phyloP scores from a whole-genome alignment of 2,329 filamentous ascomycete genomes.

The Ampelomyces quisqualis region DNA sequence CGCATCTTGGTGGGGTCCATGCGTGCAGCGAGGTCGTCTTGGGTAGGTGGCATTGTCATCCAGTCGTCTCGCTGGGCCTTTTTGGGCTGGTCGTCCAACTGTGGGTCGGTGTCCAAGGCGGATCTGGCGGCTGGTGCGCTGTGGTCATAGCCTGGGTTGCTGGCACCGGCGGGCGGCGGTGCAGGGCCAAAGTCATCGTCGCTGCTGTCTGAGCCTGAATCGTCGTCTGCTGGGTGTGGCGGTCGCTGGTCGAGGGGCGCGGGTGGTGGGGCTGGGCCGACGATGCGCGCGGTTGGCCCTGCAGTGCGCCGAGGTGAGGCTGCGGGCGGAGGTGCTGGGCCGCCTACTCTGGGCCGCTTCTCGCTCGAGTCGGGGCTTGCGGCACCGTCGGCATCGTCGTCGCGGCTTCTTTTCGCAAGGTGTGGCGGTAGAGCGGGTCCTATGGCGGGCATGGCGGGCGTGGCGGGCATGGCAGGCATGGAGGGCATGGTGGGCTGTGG shows the following conservation, averaged over 20 bases:
- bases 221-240: conserved; percentile 38
- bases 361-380: conserved; percentile 46
- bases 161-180: conserved; percentile 39
- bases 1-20: conserved; percentile 82
- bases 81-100: conserved; percentile 33
- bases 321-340: conserved; percentile 57
- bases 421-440: conserved; percentile 71
- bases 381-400: conserved; percentile 47
- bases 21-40: conserved; percentile 57
- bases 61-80: conserved; percentile 71
- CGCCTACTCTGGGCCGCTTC: conserved; percentile 56
- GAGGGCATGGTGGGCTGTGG: too few species aligned
- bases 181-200: conserved; percentile 52
- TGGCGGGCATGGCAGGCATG: conserved; percentile 3
- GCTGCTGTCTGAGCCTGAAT: conserved; percentile 39
- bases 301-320: conserved; percentile 43
- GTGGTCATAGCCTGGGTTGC: conserved; percentile 13
- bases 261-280: conserved; percentile 58
- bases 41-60: conserved; percentile 55
- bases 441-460: conserved; percentile 62
- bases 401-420: conserved; percentile 55
- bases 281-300: conserved; percentile 51
- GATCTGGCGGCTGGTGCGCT: conserved; percentile 19
- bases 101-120: conserved; percentile 37
- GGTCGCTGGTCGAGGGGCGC: conserved; percentile 52